Conservation (phyloP, 1,284 basidiomycete species). For the Dichomitus squalens region DNA sequence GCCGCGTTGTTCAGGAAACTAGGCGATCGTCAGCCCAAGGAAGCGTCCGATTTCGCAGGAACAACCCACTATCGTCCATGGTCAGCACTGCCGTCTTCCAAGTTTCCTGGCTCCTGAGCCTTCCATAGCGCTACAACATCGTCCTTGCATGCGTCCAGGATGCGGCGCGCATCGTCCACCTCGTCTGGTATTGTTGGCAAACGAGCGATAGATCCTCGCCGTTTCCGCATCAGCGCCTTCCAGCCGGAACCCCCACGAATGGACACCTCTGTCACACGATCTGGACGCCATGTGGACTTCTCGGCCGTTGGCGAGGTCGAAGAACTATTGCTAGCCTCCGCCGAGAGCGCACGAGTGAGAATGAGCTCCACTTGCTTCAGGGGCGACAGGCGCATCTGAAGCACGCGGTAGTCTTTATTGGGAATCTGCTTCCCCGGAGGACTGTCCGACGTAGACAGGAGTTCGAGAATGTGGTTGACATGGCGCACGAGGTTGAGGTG, state of each 20-base stretch:
- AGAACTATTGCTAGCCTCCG: constrained; percentile 5
- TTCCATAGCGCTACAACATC: constrained; percentile 59
- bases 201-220: constrained; percentile 9
- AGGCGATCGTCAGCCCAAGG: not conserved
- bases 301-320: constrained; percentile 10
- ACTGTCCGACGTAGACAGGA: constrained; percentile 31
- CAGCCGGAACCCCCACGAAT: constrained; percentile 52
- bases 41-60: not conserved
- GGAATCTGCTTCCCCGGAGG: not conserved
- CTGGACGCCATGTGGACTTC: constrained; percentile 9
- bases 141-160: constrained; percentile 54
- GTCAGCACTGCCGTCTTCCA: constrained; percentile 45
- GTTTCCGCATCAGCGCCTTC: constrained; percentile 38
- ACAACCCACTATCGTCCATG: constrained; percentile 61
- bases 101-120: constrained; percentile 42
- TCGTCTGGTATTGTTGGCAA: constrained; percentile 26
- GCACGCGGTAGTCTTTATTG: constrained; percentile 40
- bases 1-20: constrained; percentile 61
- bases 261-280: constrained; percentile 39
- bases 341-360: constrained; percentile 36
- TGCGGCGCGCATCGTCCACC: constrained; percentile 45
- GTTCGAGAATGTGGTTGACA: constrained; percentile 56
- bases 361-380: constrained; percentile 58
- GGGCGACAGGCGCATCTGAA: constrained; percentile 55
- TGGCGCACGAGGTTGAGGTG: constrained; percentile 65